These are phyloP conservation scores for Botrytis squamosa DNA, from an alignment of 2,329 filamentous ascomycete species.

Conservation along the genomic window DNA sequence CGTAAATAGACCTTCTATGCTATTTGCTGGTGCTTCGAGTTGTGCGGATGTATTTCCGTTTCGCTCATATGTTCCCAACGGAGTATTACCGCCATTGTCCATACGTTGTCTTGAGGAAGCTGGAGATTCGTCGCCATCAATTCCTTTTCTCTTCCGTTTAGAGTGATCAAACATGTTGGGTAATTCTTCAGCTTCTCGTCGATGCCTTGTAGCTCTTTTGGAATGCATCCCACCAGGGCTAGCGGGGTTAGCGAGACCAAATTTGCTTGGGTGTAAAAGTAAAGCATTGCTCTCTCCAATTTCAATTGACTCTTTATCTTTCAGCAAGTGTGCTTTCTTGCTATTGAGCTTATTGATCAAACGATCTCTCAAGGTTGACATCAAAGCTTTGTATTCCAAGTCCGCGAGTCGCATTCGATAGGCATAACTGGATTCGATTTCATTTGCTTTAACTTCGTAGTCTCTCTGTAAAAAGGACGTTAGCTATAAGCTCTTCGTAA, in stretches of 20 bases:
- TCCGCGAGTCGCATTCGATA: conserved; percentile 63
- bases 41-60: conserved; percentile 50
- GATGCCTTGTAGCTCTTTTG: conserved; percentile 62
- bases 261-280: conserved; percentile 66
- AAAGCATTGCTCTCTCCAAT: conserved; percentile 65
- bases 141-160: conserved; percentile 61
- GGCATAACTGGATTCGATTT: conserved; percentile 57
- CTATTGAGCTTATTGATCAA: conserved; percentile 63
- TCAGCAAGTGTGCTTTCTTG: conserved; percentile 62
- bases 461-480: conserved; percentile 49
- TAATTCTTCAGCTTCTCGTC: conserved; percentile 58
- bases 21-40: conserved; percentile 58
- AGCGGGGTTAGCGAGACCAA: conserved; percentile 62
- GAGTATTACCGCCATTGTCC: conserved; percentile 57
- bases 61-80: conserved; percentile 62
- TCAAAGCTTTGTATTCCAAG: conserved; percentile 59
- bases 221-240: conserved; percentile 62
- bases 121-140: conserved; percentile 63
- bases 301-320: conserved; percentile 67
- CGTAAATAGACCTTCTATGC: conserved; percentile 68
- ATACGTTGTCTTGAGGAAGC: conserved; percentile 54
- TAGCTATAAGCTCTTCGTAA: background rate
- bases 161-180: conserved; percentile 55
- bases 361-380: conserved; percentile 62
- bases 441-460: conserved; percentile 60